Base-by-base conservation (phyloP, 306 rosid species). In the Carpinus fangiana region DNA sequence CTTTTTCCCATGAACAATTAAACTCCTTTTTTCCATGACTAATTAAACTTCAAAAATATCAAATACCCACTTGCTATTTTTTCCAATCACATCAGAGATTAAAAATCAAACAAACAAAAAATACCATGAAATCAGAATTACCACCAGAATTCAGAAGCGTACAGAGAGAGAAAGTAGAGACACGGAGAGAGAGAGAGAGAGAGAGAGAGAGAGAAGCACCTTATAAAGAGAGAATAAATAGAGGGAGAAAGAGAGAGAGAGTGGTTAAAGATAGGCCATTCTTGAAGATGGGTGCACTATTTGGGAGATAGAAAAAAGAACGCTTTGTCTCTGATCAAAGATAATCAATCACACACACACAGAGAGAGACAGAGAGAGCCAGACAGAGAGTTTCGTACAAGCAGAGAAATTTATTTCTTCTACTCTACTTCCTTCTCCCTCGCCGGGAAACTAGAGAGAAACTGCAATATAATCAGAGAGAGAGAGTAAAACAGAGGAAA, bases 321-420 rank as follows among this genome's bases (percentile, higher is more conserved):
- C 73, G 74, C 23, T 8, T 76, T 26, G 77, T 57, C 76, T 69
- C 36, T 77, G 90, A 86, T 83, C 85, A 82, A 81, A 81, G 78
- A 77, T 84, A 77, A 66, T 72, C 78, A 12, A 54, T 31, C 34
- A 31, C 34, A 31, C 34, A 31, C 34, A 31, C 3, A 47, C 41
- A 31, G 5, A n/a, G 36, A 66, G 34, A 17, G 17, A 16, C 48
- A 50, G 3, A 18, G 16, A 60, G 31, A 48, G 34, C 26, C 26
- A n/a, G 59, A 48, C 14, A 47, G 3, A 8, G 13, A 79, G 90
- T 93, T 90, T 79, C 96, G 98, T 93, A 88, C 93, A 93, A 89
- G 97, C 89, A 81, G 97, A 93, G 96, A 87, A 86, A 85, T 85
- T 72, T 74, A 56, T 90, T 93, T 82, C 96, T 89, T 91, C 72